Evolutionary conservation across 1,284 basidiomycete species (phyloP).

Genomic region (Ceratobasidium sp.): DNA sequence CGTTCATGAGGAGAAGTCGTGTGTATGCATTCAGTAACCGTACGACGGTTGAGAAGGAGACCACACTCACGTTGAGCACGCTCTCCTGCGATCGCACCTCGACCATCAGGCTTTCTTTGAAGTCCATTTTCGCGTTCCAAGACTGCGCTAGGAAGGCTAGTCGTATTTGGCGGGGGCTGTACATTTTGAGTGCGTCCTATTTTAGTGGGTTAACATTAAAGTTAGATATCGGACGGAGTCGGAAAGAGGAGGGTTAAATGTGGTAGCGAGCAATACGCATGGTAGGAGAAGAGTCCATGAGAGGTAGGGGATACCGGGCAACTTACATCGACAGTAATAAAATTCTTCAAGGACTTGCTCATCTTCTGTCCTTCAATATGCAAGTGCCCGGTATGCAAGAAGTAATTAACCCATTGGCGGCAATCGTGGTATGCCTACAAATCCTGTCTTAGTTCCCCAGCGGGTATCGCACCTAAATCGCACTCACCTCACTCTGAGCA

Average conservation of each 20-base stretch:
- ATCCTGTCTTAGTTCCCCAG: too few species aligned
- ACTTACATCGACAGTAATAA: constrained; percentile 95
- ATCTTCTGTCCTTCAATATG: constrained; percentile 99
- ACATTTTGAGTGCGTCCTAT: constrained; percentile 89
- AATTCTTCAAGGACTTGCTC: constrained; percentile 99
- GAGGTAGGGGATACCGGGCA: neutral
- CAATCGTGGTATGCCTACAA: constrained; percentile 90
- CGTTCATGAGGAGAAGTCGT: neutral
- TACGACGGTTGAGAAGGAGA: constrained; percentile 1
- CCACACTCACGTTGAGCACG: constrained; percentile 81
- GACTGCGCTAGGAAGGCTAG: constrained; percentile 91
- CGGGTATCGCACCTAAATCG: neutral
- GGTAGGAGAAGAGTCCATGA: neutral
- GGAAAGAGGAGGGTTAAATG: constrained; percentile 24
- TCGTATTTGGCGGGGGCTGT: constrained; percentile 90
- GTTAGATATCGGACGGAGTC: constrained; percentile 36
- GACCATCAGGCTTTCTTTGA: constrained; percentile 85
- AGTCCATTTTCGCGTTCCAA: constrained; percentile 95
- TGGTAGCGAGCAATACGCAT: neutral
- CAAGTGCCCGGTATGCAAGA: constrained; percentile 97
- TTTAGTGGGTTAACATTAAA: constrained; percentile 40
- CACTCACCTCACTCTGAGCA: constrained; percentile 89
- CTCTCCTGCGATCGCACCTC: constrained; percentile 91
- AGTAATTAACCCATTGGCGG: constrained; percentile 97
- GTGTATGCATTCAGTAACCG: neutral